These are phyloP conservation scores for Cytospora piceae DNA, from an alignment of 2,329 filamentous ascomycete genomes.

Conservation along the genomic window DNA sequence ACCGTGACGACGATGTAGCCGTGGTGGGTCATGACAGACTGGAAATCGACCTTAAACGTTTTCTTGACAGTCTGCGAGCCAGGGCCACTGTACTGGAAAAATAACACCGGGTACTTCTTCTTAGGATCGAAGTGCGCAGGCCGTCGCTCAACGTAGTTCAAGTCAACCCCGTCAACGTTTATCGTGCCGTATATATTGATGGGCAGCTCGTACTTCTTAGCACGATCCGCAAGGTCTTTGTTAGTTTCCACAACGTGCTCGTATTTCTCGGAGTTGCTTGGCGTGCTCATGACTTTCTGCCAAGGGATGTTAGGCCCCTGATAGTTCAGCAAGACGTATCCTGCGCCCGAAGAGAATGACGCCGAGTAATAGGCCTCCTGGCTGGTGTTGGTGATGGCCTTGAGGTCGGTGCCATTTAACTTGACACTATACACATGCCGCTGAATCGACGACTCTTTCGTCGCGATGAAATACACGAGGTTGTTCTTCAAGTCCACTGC, in stretches of 20 bases:
- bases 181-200: conserved; percentile 82
- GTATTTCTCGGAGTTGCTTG: conserved; percentile 66
- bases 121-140: conserved; percentile 85
- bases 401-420: conserved; percentile 75
- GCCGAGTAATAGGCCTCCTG: conserved; percentile 78
- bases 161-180: conserved; percentile 76
- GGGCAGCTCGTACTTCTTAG: conserved; percentile 78
- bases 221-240: conserved; percentile 66
- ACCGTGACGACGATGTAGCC: conserved; percentile 95
- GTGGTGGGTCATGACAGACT: conserved; percentile 82
- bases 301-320: conserved; percentile 83
- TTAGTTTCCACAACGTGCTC: conserved; percentile 81
- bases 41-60: conserved; percentile 82
- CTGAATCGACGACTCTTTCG: conserved; percentile 85
- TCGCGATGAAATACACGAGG: conserved; percentile 86
- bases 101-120: conserved; percentile 90
- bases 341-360: conserved; percentile 81
- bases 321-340: conserved; percentile 85
- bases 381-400: conserved; percentile 73
- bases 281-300: conserved; percentile 88
- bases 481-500: conserved; percentile 84
- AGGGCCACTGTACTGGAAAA: conserved; percentile 92
- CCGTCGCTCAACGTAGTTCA: conserved; percentile 78
- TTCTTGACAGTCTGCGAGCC: conserved; percentile 89
- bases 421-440: conserved; percentile 90